These are phyloP conservation scores for Handroanthus guayacan DNA, from an alignment of 257 asterid species.

Conservation along the genomic window DNA sequence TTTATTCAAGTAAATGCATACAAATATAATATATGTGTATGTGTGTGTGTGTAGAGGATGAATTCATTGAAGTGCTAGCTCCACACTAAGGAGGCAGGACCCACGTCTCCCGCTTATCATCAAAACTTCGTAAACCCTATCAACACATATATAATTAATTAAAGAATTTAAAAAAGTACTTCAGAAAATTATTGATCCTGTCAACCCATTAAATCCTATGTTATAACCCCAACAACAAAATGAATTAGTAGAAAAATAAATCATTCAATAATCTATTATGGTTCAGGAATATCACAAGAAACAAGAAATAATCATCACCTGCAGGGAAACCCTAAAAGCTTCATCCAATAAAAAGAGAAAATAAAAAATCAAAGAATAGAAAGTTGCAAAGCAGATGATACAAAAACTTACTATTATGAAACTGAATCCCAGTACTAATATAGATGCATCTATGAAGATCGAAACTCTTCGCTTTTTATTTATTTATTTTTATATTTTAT, in stretches of 20 bases:
- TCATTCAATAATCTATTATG: background rate
- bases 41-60: background rate
- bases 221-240: constrained; percentile 18
- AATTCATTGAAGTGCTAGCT: constrained; percentile 2
- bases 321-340: constrained; percentile 29
- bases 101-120: constrained; percentile 39
- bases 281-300: constrained; percentile 33
- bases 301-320: constrained; percentile 28
- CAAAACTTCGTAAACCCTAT: constrained; percentile 28
- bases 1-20: background rate
- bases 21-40: background rate
- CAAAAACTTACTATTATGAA: constrained; percentile 5
- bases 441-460: constrained; percentile 2
- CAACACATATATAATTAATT: background rate
- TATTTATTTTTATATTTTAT: background rate
- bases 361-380: background rate
- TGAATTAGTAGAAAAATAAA: background rate
- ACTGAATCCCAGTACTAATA: constrained; percentile 7
- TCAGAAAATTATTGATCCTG: constrained; percentile 2
- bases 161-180: background rate
- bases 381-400: background rate
- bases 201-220: background rate
- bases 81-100: constrained; percentile 28
- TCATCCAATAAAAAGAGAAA: background rate
- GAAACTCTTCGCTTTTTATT: background rate